Percentiles rank a stretch among this genome's conserved stretches.
phyloP scores from a whole-genome alignment of 225 moss, liverwort and hornwort genomes.

The Sphagnum tenellum region DNA sequence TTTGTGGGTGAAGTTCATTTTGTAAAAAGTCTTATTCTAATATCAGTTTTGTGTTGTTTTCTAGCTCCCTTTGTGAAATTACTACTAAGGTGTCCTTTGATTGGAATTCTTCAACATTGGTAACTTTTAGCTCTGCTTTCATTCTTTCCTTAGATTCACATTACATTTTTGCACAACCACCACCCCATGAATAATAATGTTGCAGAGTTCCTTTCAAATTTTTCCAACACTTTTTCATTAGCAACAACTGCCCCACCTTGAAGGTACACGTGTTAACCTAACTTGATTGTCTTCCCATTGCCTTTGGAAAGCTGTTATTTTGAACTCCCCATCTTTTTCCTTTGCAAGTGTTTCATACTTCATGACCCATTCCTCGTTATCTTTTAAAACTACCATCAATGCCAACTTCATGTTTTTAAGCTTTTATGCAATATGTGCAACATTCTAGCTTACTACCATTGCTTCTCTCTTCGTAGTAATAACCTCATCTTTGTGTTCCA shows the following conservation, averaged over 20 bases:
- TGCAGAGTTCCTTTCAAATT: conserved; percentile 64
- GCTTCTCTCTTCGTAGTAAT: conserved; percentile 17
- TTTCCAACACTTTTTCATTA: conserved; percentile 53
- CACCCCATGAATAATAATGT: neutral
- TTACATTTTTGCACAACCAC: neutral
- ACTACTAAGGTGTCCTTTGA: neutral
- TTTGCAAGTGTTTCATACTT: conserved; percentile 20
- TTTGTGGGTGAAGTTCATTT: neutral
- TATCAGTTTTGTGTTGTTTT: conserved; percentile 18
- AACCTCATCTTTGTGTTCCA: conserved; percentile 28
- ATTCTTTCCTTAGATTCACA: neutral
- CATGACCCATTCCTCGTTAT: conserved; percentile 19
- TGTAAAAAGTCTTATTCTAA: conserved; percentile 13
- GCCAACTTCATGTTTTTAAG: conserved; percentile 25
- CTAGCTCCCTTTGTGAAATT: conserved; percentile 15
- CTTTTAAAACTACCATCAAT: conserved; percentile 25
- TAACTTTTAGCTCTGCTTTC: conserved; percentile 7
- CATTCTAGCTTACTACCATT: conserved; percentile 10
- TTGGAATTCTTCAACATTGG: no score
- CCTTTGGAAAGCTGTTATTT: conserved; percentile 9
- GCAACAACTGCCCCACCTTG: conserved; percentile 59
- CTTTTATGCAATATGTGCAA: conserved; percentile 34
- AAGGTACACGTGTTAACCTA: conserved; percentile 32
- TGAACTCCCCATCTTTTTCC: conserved; percentile 34
- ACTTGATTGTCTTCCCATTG: conserved; percentile 39